Evolutionary conservation across 2,329 filamentous ascomycete genomes (phyloP), one percentile per base, ranked within the genome.

Genomic region (Beauveria pseudobassiana): DNA sequence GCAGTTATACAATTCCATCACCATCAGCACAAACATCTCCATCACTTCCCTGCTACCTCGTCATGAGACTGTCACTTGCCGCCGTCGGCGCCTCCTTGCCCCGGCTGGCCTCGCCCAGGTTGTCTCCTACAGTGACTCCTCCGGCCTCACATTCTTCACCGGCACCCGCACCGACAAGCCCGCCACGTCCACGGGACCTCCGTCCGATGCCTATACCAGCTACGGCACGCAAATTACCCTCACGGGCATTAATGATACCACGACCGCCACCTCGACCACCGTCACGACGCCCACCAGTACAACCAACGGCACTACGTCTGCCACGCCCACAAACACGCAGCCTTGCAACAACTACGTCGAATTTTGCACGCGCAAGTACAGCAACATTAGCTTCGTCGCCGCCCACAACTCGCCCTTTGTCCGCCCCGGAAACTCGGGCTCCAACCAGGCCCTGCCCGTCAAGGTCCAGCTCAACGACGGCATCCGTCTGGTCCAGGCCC

Each of bases 401-500:
- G 86, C 87, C 20, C 91, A 96, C 76, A 96, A 96, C 77, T 91
- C 89, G 48, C 89, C 90, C 12, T 96, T 96, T 71, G 81, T 87
- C 46, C 78, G 82, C 9, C 72, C 80, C 18, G 88, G 88, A 67
- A 93, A 89, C 72, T 83, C 87, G 10, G 90, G 87, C 16, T 83
- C 88, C 61, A 96, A 96, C 74, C 91, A 96, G 75, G 79, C 80
- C 30, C 79, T 89, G 50, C 73, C 78, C 22, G 89, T 95, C 54
- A 81, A 78, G 14, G 77, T 81, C 40, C 91, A 96, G 76, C 79
- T 96, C 64, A 83, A 95, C 70, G 91, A 96, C 69, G 91, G 91
- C 34, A 76, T 89, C 43, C 84, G 85, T 26, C 81, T 87, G 65
- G 71, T 87, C 38, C 85, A 87, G 69, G 85, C 75, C 3, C 85